Percentiles rank a stretch among this genome's conserved stretches.
Evolutionary conservation across 768 basidiomycete species (phyloP).

Genomic region (Crassisporium funariophilum): DNA sequence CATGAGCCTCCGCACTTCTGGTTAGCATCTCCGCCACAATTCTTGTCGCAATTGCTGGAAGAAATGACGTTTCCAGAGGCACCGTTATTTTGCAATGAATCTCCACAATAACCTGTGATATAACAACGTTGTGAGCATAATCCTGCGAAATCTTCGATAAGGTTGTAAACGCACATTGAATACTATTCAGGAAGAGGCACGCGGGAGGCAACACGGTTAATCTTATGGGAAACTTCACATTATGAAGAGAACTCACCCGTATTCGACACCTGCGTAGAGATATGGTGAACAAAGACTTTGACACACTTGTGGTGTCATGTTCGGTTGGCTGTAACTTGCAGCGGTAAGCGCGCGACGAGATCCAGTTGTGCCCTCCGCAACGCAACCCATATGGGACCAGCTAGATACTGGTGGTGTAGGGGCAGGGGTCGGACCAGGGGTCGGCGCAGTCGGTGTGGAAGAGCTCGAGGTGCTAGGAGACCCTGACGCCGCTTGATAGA

Average conservation of each 20-base stretch:
- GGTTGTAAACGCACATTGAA: constrained; percentile 8
- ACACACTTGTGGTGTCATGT: constrained; percentile 36
- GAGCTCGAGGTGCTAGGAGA: constrained; percentile 12
- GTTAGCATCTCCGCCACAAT: constrained; percentile 26
- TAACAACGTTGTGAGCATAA: too few species aligned
- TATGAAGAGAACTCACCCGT: constrained; percentile 33
- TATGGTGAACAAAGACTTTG: constrained; percentile 32
- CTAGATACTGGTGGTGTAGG: too few species aligned
- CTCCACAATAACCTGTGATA: constrained; percentile 28
- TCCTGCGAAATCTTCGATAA: too few species aligned
- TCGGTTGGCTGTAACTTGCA: constrained; percentile 20
- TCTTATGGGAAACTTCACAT: too few species aligned
- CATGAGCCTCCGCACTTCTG: constrained; percentile 37
- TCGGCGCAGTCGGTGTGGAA: constrained; percentile 14
- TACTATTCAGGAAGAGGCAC: not conserved
- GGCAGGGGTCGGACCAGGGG: too few species aligned
- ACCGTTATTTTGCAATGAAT: constrained; percentile 31
- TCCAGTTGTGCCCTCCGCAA: constrained; percentile 31
- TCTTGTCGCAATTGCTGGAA: constrained; percentile 19
- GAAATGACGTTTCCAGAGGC: constrained; percentile 28
- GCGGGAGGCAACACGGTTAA: too few species aligned
- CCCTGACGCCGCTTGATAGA: constrained; percentile 20
- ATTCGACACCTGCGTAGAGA: constrained; percentile 35
- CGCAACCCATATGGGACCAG: constrained; percentile 23
- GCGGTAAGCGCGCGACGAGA: constrained; percentile 34